Base-by-base conservation (phyloP, 2,329 filamentous ascomycete species). In the Pseudonectria foliicola region DNA sequence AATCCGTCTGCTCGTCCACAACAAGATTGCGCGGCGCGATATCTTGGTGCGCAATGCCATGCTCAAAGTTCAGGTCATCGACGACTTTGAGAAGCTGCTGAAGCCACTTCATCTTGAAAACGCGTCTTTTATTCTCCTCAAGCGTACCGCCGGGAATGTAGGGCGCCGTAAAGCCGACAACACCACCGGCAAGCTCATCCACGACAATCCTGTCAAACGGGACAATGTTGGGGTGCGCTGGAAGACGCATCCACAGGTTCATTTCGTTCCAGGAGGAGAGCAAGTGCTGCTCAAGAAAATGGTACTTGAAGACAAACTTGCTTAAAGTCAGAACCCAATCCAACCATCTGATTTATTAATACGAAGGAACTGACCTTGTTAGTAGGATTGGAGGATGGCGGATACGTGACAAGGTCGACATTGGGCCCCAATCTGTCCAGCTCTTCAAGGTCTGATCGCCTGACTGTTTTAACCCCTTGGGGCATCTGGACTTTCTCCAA, bases 11-110 rank as follows among this genome's bases (percentile, higher is more conserved):
- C n/a, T n/a, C 26, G 5, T 65, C 46, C 32, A 66, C 38, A 1
- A 66, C 29, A 5, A 66, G 47, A 36, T 66, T 66, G 23, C 57
- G 52, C 3, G 57, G 41, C 4, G 55, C 52, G 32, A 67, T 49
- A 35, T 64, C 63, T 38, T 62, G 54, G 42, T 66, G 63, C 27
- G 49, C 42, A 25, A 66, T 54, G 18, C 62, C 60, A 25, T 56
- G 42, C 25, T 50, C 35, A 10, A 64, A 44, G 34, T 66, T 65
- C 16, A 66, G 44, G 25, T 56, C 51, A 34, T 66, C 61, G 7
- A 65, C 49, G 6, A 59, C 51, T 2, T 49, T 11, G 6, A 48
- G 55, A 7, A 65, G 52, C 37, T 66, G 61, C 15, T 52, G 37
- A 10, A 62, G 45, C 53, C 56, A 61, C 35, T 57, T 42, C 6